Percentiles rank a stretch among this genome's conserved stretches.
Conservation (phyloP, 768 basidiomycete genomes). For the Lactifluus subvellereus region DNA sequence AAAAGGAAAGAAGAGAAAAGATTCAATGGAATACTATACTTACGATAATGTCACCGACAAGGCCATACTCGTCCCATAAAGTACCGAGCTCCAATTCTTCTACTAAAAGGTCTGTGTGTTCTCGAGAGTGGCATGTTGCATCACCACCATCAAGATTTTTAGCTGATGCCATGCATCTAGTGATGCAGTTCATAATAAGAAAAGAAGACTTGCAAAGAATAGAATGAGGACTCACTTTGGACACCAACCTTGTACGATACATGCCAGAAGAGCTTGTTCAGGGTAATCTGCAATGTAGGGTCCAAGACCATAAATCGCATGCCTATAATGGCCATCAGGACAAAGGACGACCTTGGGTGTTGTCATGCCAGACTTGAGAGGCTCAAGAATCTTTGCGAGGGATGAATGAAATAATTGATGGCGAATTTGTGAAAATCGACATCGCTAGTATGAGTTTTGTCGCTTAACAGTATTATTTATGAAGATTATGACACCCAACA, state of each 20-base stretch:
- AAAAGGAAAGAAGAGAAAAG: too few relatives aligned
- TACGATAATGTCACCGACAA: too few relatives aligned
- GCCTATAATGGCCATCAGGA: slow-evolving; percentile 33
- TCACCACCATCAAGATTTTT: too few relatives aligned
- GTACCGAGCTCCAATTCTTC: too few relatives aligned
- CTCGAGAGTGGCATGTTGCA: too few relatives aligned
- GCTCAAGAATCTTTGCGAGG: background rate
- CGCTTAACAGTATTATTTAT: background rate
- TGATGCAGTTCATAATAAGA: too few relatives aligned
- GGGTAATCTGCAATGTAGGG: slow-evolving; percentile 39
- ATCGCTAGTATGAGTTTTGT: too few relatives aligned
- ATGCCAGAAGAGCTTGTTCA: slow-evolving; percentile 31
- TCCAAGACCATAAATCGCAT: slow-evolving; percentile 31
- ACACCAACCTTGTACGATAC: slow-evolving; percentile 31
- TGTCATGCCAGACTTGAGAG: slow-evolving; percentile 21
- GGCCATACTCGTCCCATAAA: too few relatives aligned
- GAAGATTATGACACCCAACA: background rate
- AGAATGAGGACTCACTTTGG: slow-evolving; percentile 18
- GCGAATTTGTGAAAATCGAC: slow-evolving; percentile 18
- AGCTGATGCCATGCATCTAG: too few relatives aligned
- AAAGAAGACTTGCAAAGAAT: too few relatives aligned
- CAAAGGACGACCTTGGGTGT: slow-evolving; percentile 22
- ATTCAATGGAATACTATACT: too few relatives aligned
- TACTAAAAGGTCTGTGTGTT: too few relatives aligned
- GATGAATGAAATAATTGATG: slow-evolving; percentile 23